phyloP scores from a whole-genome alignment of 306 rosid species.

The Malus sylvestris region DNA sequence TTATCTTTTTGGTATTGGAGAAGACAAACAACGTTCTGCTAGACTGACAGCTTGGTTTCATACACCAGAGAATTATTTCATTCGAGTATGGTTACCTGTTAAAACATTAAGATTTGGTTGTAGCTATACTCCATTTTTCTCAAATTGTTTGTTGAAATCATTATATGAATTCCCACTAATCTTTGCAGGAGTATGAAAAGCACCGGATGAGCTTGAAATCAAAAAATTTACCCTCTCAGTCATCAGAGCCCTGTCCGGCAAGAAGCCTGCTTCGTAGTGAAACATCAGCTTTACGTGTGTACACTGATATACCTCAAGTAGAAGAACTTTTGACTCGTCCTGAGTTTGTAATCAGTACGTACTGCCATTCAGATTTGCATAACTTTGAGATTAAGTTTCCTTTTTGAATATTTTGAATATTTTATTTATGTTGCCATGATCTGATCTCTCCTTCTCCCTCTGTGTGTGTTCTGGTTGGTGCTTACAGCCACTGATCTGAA shows the following conservation, averaged over 20 bases:
- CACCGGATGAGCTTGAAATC: conserved; percentile 38
- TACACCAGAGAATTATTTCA: conserved; percentile 73
- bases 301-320: conserved; percentile 81
- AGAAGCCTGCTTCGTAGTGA: conserved; percentile 25
- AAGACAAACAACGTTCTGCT: conserved; percentile 87
- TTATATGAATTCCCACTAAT: conserved; percentile 20
- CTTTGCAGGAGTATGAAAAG: conserved; percentile 64
- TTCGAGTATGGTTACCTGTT: conserved; percentile 44
- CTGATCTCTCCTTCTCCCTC: conserved; percentile 14
- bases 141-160: conserved; percentile 8
- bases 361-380: neutral
- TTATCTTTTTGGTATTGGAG: conserved; percentile 82
- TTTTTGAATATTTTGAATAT: neutral
- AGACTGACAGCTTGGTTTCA: conserved; percentile 92
- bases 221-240: conserved; percentile 16
- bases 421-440: conserved; percentile 2
- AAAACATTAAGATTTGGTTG: conserved; percentile 13
- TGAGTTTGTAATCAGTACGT: conserved; percentile 68
- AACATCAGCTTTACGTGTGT: conserved; percentile 48
- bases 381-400: conserved; percentile 2
- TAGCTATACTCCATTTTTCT: neutral
- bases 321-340: conserved; percentile 77
- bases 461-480: neutral
- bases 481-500: conserved; percentile 69
- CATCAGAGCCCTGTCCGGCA: conserved; percentile 22